These are phyloP conservation scores for Trichaptum fuscoviolaceum DNA, from an alignment of 768 basidiomycete species.

Conservation along the genomic window DNA sequence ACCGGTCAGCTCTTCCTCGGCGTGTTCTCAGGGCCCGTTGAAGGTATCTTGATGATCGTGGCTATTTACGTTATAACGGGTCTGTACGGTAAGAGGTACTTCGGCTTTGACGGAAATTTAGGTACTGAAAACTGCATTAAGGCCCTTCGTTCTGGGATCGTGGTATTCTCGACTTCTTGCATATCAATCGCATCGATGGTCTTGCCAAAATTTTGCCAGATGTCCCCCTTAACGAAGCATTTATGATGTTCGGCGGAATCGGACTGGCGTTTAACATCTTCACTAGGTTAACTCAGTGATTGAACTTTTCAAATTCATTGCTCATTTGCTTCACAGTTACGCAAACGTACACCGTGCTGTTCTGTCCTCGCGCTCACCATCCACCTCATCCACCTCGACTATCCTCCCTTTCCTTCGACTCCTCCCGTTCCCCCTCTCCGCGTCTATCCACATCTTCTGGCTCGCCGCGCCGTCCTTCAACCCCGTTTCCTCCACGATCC, in stretches of 20 bases:
- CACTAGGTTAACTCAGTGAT: conserved; percentile 40
- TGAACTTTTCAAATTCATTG: not conserved
- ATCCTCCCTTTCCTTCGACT: conserved; percentile 62
- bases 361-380: conserved; percentile 33
- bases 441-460: conserved; percentile 75
- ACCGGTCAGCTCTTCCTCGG: conserved; percentile 91
- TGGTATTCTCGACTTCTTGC: conserved; percentile 48
- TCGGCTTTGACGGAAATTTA: conserved; percentile 8
- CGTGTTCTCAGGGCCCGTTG: conserved; percentile 91
- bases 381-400: conserved; percentile 26
- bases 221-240: conserved; percentile 74
- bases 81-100: conserved; percentile 49
- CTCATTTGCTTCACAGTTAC: conserved; percentile 47
- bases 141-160: conserved; percentile 82
- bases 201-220: conserved; percentile 51
- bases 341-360: conserved; percentile 68
- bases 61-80: conserved; percentile 75
- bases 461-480: conserved; percentile 59
- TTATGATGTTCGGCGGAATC: conserved; percentile 76
- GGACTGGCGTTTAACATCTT: conserved; percentile 78
- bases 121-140: conserved; percentile 20
- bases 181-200: conserved; percentile 40
- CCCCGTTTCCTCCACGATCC: conserved; percentile 48
- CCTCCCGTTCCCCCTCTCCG: conserved; percentile 72
- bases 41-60: conserved; percentile 88